Evolutionary conservation across 345 rosid species (phyloP).

Genomic region (Rhodamnia rubescens): DNA sequence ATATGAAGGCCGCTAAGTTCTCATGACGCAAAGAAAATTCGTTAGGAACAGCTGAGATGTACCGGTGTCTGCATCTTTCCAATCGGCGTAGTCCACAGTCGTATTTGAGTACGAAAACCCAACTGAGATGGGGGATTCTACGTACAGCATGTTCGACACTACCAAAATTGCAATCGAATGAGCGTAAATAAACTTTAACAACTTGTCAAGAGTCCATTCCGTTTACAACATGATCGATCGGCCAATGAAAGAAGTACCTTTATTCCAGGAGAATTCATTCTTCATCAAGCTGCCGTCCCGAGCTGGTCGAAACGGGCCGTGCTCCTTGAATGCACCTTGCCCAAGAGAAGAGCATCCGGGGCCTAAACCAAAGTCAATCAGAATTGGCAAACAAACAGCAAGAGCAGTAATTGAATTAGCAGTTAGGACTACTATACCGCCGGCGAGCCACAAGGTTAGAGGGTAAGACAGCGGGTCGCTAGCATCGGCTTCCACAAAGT

Average conservation of each 20-base stretch:
- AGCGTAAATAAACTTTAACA: background rate
- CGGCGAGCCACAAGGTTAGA: too few relatives aligned
- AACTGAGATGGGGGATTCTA: conserved; percentile 18
- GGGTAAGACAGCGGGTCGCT: too few relatives aligned
- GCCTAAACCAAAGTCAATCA: conserved; percentile 1
- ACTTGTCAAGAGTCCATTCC: too few relatives aligned
- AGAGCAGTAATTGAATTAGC: background rate
- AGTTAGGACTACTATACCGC: too few relatives aligned
- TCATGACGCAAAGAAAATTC: background rate
- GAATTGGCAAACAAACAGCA: background rate
- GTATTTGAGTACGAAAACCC: conserved; percentile 28
- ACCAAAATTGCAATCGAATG: background rate
- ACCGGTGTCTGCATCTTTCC: conserved; percentile 9
- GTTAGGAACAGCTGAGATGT: background rate
- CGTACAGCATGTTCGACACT: conserved; percentile 19
- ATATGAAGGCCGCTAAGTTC: background rate
- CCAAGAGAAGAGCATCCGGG: conserved; percentile 32
- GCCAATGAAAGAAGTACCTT: background rate
- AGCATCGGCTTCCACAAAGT: too few relatives aligned
- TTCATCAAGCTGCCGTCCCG: conserved; percentile 12
- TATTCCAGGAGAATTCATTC: conserved; percentile 26
- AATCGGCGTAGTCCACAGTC: conserved; percentile 1
- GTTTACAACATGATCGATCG: background rate
- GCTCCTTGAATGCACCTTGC: conserved; percentile 20
- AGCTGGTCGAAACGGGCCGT: conserved; percentile 24